Evolutionary conservation across 177 flowering plant genomes (phyloP).

Genomic region (Vitis hybrid): DNA sequence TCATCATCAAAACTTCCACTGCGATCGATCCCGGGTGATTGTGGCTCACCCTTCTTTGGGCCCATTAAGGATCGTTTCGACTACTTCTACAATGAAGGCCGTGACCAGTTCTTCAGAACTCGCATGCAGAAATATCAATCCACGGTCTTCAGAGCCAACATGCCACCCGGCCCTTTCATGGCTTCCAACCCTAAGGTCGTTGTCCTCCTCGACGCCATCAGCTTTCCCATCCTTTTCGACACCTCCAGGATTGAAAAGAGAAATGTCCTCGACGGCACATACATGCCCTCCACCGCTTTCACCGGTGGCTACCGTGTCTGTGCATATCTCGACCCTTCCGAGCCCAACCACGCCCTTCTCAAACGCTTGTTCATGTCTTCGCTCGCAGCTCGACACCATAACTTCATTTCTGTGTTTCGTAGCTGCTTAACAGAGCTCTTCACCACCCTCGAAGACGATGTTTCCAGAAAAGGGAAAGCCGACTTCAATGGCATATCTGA

Average conservation of each 20-base stretch:
- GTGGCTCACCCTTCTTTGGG: constrained; percentile 33
- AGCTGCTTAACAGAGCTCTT: constrained; percentile 16
- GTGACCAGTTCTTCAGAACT: constrained; percentile 39
- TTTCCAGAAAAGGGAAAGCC: constrained; percentile 10
- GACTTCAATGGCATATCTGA: constrained; percentile 1
- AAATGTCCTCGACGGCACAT: constrained; percentile 62
- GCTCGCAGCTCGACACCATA: constrained; percentile 15
- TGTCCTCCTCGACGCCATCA: constrained; percentile 54
- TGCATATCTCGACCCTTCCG: constrained; percentile 32
- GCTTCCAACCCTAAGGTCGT: constrained; percentile 48
- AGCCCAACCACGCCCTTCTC: constrained; percentile 18
- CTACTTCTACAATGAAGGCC: constrained; percentile 62
- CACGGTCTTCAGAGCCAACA: constrained; percentile 57
- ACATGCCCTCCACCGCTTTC: constrained; percentile 43
- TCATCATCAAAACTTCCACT: constrained; percentile 5
- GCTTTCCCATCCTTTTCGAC: constrained; percentile 70
- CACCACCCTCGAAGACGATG: constrained; percentile 19
- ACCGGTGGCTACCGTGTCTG: not conserved
- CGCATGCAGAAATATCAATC: constrained; percentile 45
- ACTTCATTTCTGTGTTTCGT: constrained; percentile 30
- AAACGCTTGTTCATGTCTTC: constrained; percentile 19
- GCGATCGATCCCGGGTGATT: constrained; percentile 26
- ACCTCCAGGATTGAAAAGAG: constrained; percentile 51
- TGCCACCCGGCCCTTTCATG: constrained; percentile 62
- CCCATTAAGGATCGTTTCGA: constrained; percentile 50